Evolutionary conservation across 495 filamentous ascomycete species (phyloP).

Genomic region (Xylaria acuta): DNA sequence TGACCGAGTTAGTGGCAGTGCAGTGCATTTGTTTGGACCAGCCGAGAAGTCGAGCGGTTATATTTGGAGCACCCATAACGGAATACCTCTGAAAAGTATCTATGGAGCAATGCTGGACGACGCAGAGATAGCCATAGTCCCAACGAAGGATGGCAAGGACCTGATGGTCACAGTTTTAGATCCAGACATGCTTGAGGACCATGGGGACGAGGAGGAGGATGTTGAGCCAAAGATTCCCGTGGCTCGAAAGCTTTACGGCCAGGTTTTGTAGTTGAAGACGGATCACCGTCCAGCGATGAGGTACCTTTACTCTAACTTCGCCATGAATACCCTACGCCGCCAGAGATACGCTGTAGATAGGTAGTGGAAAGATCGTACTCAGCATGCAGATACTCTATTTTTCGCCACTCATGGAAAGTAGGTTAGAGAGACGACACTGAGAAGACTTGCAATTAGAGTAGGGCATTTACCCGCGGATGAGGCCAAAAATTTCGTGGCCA

Average conservation of each 20-base stretch:
- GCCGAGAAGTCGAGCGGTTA: not conserved
- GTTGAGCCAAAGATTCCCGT: not conserved
- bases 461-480: not conserved
- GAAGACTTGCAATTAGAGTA: not conserved
- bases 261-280: not conserved
- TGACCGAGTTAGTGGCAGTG: not conserved
- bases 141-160: not conserved
- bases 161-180: not conserved
- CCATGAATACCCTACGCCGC: not conserved
- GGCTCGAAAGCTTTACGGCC: not conserved
- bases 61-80: conserved; percentile 2
- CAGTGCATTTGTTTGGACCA: conserved; percentile 1
- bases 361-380: not conserved
- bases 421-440: not conserved
- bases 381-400: not conserved
- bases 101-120: not conserved
- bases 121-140: conserved; percentile 1
- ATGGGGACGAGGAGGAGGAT: not conserved
- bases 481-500: not conserved
- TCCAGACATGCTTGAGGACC: too few relatives aligned
- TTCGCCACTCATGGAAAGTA: not conserved
- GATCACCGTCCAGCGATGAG: not conserved
- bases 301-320: not conserved
- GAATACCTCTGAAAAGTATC: not conserved
- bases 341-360: not conserved